phyloP scores from a whole-genome alignment of 2,329 filamentous ascomycete species.

The Rhexocercosporidium sp. region DNA sequence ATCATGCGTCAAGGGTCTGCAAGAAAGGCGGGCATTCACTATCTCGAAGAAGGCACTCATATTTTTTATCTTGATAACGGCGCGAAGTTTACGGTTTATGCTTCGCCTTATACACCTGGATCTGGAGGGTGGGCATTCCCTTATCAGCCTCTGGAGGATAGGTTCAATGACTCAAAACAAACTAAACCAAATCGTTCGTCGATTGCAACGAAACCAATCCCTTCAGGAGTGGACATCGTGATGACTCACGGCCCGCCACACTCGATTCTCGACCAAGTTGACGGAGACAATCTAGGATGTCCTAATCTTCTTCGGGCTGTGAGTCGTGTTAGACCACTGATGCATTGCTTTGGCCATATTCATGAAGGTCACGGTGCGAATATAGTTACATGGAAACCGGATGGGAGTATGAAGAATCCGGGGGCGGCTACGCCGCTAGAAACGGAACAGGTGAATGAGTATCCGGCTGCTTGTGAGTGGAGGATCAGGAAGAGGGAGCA shows the following conservation, averaged over 20 bases:
- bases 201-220: slow-evolving; percentile 26
- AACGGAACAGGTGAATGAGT: too few relatives aligned
- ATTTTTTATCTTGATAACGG: slow-evolving; percentile 35
- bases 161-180: slow-evolving; percentile 30
- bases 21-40: slow-evolving; percentile 29
- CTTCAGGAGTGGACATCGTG: slow-evolving; percentile 42
- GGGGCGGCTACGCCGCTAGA: too few relatives aligned
- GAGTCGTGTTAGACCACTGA: slow-evolving; percentile 47
- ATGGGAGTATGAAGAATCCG: slow-evolving; percentile 23
- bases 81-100: slow-evolving; percentile 37
- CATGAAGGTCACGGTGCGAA: slow-evolving; percentile 64
- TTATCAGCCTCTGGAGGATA: slow-evolving; percentile 32
- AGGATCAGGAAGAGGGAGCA: too few relatives aligned
- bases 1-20: slow-evolving; percentile 24
- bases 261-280: slow-evolving; percentile 37
- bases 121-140: slow-evolving; percentile 36
- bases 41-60: slow-evolving; percentile 38
- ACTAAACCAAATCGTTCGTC: slow-evolving; percentile 7
- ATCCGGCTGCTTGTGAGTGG: too few relatives aligned
- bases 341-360: slow-evolving; percentile 65
- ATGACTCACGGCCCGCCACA: slow-evolving; percentile 48
- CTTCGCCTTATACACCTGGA: slow-evolving; percentile 38
- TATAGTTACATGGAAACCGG: slow-evolving; percentile 54
- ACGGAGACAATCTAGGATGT: slow-evolving; percentile 49
- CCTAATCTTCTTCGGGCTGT: slow-evolving; percentile 52